These are phyloP conservation scores for Exsudoporus frostii DNA, from an alignment of 768 basidiomycete genomes.

Conservation along the genomic window DNA sequence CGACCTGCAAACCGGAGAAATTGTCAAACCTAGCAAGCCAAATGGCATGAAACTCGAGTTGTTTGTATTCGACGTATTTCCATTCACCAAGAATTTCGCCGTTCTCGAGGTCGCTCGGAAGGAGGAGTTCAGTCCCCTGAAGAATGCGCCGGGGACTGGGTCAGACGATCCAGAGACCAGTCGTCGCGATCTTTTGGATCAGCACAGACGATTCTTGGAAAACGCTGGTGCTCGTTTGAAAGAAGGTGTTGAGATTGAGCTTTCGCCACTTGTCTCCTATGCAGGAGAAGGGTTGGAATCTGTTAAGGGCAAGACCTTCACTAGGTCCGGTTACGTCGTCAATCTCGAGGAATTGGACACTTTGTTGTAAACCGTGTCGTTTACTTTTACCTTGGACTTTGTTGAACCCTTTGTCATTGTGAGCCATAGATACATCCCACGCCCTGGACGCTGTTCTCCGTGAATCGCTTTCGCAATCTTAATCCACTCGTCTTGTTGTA, in stretches of 20 bases:
- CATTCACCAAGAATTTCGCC: slow-evolving; percentile 76
- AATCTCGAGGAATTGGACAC: slow-evolving; percentile 69
- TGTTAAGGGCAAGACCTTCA: slow-evolving; percentile 74
- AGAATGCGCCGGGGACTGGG: slow-evolving; percentile 93
- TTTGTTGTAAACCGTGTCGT: slow-evolving; percentile 42
- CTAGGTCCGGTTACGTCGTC: slow-evolving; percentile 68
- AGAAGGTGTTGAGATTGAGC: slow-evolving; percentile 81
- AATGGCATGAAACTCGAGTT: slow-evolving; percentile 99
- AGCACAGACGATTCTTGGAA: slow-evolving; percentile 84
- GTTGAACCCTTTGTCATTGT: slow-evolving; percentile 1
- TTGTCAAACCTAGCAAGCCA: slow-evolving; percentile 79
- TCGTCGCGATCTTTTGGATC: slow-evolving; percentile 81
- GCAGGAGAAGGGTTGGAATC: slow-evolving; percentile 87
- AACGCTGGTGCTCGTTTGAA: slow-evolving; percentile 69
- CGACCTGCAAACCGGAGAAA: slow-evolving; percentile 62
- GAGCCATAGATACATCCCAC: slow-evolving; percentile 1
- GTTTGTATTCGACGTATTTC: slow-evolving; percentile 99
- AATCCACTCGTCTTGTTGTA: slow-evolving; percentile 6
- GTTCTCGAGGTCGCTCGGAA: slow-evolving; percentile 85
- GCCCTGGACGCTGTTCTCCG: background rate
- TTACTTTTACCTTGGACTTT: slow-evolving; percentile 2
- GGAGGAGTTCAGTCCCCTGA: slow-evolving; percentile 95
- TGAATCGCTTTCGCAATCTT: background rate
- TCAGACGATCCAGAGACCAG: slow-evolving; percentile 91
- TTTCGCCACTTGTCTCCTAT: slow-evolving; percentile 86